phyloP scores from a whole-genome alignment of 352 stramenopile species.

The Thalassiosira mediterranea region DNA sequence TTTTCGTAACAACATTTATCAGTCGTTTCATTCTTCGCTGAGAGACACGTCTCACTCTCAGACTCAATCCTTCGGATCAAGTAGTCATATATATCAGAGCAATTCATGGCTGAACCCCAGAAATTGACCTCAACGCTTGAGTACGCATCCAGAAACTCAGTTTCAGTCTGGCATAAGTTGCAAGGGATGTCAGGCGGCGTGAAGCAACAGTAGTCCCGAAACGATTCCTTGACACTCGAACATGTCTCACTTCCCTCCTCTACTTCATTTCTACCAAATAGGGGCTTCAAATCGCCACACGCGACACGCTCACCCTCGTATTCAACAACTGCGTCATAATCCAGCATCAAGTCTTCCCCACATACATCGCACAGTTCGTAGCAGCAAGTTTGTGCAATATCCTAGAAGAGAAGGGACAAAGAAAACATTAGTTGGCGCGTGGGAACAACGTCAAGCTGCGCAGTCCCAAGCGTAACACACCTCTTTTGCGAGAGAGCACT shows the following conservation, averaged over 20 bases:
- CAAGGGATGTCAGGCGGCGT: slow-evolving; percentile 46
- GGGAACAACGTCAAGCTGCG: too few species aligned
- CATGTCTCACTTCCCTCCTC: slow-evolving; percentile 50
- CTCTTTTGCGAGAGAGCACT: slow-evolving; percentile 42
- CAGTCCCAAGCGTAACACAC: too few species aligned
- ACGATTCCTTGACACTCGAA: slow-evolving; percentile 35
- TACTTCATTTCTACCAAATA: slow-evolving; percentile 60
- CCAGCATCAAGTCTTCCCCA: slow-evolving; percentile 48
- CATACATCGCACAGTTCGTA: slow-evolving; percentile 66
- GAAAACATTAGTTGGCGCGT: slow-evolving; percentile 21
- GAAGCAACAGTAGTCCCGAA: slow-evolving; percentile 58
- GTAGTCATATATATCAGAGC: slow-evolving; percentile 66
- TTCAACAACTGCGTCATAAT: slow-evolving; percentile 60
- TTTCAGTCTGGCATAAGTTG: slow-evolving; percentile 61
- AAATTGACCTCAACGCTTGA: slow-evolving; percentile 57
- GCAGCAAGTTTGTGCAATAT: slow-evolving; percentile 51
- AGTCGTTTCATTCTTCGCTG: slow-evolving; percentile 43
- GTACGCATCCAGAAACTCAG: slow-evolving; percentile 57
- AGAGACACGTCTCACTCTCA: slow-evolving; percentile 55
- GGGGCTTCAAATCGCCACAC: slow-evolving; percentile 62
- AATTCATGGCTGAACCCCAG: slow-evolving; percentile 59
- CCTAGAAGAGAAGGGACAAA: slow-evolving; percentile 18
- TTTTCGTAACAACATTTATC: slow-evolving; percentile 67
- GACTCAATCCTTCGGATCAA: slow-evolving; percentile 60
- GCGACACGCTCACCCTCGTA: slow-evolving; percentile 54